These are phyloP conservation scores for Trichoderma pleuroti DNA, from an alignment of 2,329 filamentous ascomycete species.

Conservation along the genomic window DNA sequence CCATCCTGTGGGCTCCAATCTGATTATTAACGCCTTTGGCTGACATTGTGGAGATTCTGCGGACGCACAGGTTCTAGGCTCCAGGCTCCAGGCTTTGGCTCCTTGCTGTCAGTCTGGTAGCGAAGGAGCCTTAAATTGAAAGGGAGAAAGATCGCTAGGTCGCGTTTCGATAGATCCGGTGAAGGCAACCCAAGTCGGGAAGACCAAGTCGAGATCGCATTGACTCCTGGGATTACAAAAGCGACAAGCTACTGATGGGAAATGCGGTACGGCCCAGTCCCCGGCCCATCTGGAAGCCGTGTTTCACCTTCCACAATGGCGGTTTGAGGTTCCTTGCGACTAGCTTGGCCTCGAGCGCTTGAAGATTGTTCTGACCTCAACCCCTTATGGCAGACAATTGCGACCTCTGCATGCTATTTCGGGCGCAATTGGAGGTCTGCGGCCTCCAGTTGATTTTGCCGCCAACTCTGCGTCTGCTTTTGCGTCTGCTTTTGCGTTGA, in stretches of 20 bases:
- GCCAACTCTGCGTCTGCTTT: not conserved
- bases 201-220: not conserved
- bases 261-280: not conserved
- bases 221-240: not conserved
- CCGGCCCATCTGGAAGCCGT: conserved; percentile 12
- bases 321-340: conserved; percentile 13
- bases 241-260: not conserved
- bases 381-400: conserved; percentile 1
- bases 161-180: conserved; percentile 10
- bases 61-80: not conserved
- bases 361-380: not conserved
- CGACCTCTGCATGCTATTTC: not conserved
- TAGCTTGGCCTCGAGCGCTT: conserved; percentile 6
- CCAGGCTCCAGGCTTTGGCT: not conserved
- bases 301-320: conserved; percentile 19
- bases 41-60: not conserved
- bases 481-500: not conserved
- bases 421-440: not conserved
- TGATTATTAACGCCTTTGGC: not conserved
- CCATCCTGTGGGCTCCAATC: not conserved
- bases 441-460: not conserved
- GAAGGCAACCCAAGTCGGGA: not conserved
- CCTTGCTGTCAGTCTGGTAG: not conserved
- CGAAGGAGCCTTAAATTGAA: conserved; percentile 9
- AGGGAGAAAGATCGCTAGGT: conserved; percentile 6